Evolutionary conservation across 2,329 filamentous ascomycete species (phyloP), one percentile per base, ranked within the genome.

Genomic region (Phialophora macrospora): DNA sequence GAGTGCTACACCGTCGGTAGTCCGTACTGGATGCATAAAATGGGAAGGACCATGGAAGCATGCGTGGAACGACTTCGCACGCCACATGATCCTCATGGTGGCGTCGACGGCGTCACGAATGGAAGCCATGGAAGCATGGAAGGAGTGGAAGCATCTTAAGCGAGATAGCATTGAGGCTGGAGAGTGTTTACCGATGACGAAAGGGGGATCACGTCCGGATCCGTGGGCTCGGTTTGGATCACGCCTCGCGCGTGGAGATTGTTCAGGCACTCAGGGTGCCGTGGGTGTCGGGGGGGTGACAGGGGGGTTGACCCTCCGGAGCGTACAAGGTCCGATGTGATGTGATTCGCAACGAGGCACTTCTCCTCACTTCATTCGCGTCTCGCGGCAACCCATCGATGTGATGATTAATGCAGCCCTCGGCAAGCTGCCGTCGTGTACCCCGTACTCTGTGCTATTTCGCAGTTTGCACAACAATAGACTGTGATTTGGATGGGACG

Each of bases 51-150:
- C 38, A 46, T 59, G 28, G 28, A 49, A 49, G 26, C 56, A 38
- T 41, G 44, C 22, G 17, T 26, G 30, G 46, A 38, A 60, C 9
- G 6, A 59, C 30, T 9, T 11, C 2, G 24, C n/a, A 17, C 24
- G 26, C 20, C n/a, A 20, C n/a, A 20, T n/a, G 46, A 60, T 52
- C 28, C 22, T 28, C 46, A 20, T 41, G 58, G 54, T 54, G 58
- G 58, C 48, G 58, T 60, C 30, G 30, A 22, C 32, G 58, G 48
- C 32, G 58, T 38, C 30, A 22, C n/a, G n/a, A 30, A 38, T 51
- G 48, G 48, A 28, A 49, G 58, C 8, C 32, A 60, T 60, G 58
- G 58, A 60, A 60, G 44, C 32, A 60, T 60, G 48, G 58, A 60
- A 60, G 44, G 41, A 14, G 9, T 60, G 28, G 57, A 60, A 60